Base-by-base conservation (phyloP, 495 filamentous ascomycete species). In the Neurospora tetraspora region DNA sequence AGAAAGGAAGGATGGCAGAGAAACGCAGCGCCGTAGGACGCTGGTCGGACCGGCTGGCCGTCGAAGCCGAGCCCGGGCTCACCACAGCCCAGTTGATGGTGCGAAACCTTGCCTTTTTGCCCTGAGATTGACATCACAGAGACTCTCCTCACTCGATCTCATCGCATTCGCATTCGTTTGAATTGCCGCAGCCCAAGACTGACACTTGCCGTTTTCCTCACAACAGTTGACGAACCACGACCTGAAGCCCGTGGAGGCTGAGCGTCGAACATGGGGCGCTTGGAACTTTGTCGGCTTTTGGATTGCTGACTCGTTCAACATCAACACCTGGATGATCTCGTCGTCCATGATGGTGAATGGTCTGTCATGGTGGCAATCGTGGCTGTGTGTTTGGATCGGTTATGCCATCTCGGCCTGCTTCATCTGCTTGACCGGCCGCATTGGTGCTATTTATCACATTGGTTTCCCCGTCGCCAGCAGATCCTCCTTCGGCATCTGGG, bases 301-400 rank as follows among this genome's bases (percentile, higher is more conserved):
- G 93, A 87, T 97, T 79, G 93, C 94, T 39, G 94, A 98, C 82
- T 95, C 92, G 7, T 93, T 97, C 81, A 98, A 98, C 80, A 96
- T 98, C 80, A 98, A 98, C 81, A 98, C 94, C 18, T 98, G 94
- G 94, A 97, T 97, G 94, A 97, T 97, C 74, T 94, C 92, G 14
- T 91, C 92, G 5, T 91, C 91, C 83, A 94, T 97, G 78, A 82
- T 85, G 34, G 86, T 90, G 0, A 84, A 81, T 71, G 92, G 94
- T 8, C 84, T 97, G 68, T 93, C 93, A 5, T 98, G 94, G 94
- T 98, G 94, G 94, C 94, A 97, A 81, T 89, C 93, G 3, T 97
- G 94, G 94, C 83, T 97, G 14, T 96, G 93, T 79, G 86, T 89
- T n/a, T 94, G 91, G 92, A 84, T 93, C 34, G 94, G 94, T 69